These are phyloP conservation scores for Crithidia expoeki DNA, from an alignment of 208 protist species.

Conservation along the genomic window DNA sequence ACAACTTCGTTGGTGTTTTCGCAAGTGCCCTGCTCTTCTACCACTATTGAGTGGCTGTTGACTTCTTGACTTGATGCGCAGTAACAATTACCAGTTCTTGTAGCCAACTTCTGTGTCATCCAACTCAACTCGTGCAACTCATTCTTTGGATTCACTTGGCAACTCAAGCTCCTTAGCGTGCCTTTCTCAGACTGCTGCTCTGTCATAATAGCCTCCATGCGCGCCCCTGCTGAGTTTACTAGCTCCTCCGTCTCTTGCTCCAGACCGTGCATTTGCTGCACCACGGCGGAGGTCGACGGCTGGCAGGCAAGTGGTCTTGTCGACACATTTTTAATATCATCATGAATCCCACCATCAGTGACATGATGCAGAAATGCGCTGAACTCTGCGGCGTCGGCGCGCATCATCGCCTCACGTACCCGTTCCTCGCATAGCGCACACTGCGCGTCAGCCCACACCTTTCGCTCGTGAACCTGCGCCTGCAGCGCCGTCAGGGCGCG, in stretches of 20 bases:
- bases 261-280: not conserved
- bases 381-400: conserved; percentile 12
- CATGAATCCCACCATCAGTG: not conserved
- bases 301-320: not conserved
- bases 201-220: not conserved
- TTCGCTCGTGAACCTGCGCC: conserved; percentile 18
- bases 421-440: conserved; percentile 14
- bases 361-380: not conserved
- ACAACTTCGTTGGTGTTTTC: too few relatives aligned
- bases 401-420: conserved; percentile 2
- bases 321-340: too few relatives aligned
- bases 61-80: not conserved
- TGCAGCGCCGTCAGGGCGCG: conserved; percentile 12
- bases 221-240: not conserved
- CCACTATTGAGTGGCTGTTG: not conserved
- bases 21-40: not conserved
- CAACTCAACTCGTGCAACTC: conserved; percentile 3
- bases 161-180: not conserved
- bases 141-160: not conserved
- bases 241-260: conserved; percentile 4
- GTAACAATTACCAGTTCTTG: not conserved
- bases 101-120: not conserved
- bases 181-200: conserved; percentile 1
- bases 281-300: not conserved
- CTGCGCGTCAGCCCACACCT: conserved; percentile 26